Evolutionary conservation across 306 rosid genomes (phyloP).

Genomic region (Cyamopsis tetragonoloba): DNA sequence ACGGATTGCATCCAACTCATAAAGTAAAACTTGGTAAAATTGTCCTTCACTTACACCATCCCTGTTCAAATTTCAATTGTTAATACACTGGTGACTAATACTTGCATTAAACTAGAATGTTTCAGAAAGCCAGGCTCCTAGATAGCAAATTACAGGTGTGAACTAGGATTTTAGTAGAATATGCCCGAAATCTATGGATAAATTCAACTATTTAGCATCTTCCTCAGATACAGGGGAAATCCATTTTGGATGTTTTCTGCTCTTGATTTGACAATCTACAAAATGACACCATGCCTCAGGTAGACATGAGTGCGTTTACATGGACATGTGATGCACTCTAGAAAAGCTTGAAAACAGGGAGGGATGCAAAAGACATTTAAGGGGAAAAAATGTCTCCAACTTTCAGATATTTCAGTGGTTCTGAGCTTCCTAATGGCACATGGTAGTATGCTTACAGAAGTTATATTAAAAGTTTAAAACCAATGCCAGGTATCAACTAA

Average conservation of each 20-base stretch:
- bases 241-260: not conserved
- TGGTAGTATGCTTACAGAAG: not conserved
- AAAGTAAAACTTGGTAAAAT: constrained; percentile 85
- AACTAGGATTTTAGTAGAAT: constrained; percentile 9
- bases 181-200: not conserved
- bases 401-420: not conserved
- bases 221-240: not conserved
- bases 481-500: not conserved
- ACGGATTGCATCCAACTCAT: constrained; percentile 85
- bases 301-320: not conserved
- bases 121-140: not conserved
- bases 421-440: not conserved
- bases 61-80: constrained; percentile 44
- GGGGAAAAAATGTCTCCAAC: too few relatives aligned
- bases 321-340: not conserved
- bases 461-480: not conserved
- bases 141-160: not conserved
- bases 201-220: not conserved
- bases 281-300: not conserved
- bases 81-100: not conserved
- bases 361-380: too few relatives aligned
- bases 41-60: constrained; percentile 98
- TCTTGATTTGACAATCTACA: not conserved
- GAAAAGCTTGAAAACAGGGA: not conserved
- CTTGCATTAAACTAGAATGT: not conserved